A percentile compares a stretch with the other conserved stretches of the same genome.
These are phyloP conservation scores for Exophiala spinifera DNA, from an alignment of 2,329 filamentous ascomycete species.

Conservation along the genomic window DNA sequence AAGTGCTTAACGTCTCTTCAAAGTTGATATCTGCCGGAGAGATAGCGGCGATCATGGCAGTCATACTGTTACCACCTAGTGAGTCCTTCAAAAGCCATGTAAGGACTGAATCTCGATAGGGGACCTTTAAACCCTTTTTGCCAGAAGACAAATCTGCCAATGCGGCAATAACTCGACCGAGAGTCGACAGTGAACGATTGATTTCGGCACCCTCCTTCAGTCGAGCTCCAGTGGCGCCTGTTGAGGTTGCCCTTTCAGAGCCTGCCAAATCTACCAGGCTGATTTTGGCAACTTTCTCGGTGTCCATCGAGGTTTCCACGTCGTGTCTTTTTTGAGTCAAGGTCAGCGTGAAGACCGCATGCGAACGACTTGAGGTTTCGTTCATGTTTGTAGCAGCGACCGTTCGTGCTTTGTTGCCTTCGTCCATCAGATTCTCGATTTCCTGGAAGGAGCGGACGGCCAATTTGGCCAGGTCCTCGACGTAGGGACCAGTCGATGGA, in stretches of 20 bases:
- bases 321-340: slow-evolving; percentile 92
- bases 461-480: slow-evolving; percentile 94
- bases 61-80: slow-evolving; percentile 97
- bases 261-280: slow-evolving; percentile 96
- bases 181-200: slow-evolving; percentile 91
- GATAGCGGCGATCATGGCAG: slow-evolving; percentile 98
- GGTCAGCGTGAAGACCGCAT: slow-evolving; percentile 95
- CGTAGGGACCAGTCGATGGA: slow-evolving; percentile 94
- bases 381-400: slow-evolving; percentile 99
- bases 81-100: slow-evolving; percentile 98
- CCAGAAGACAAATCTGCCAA: slow-evolving; percentile 84
- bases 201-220: slow-evolving; percentile 98
- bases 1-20: slow-evolving; percentile 91
- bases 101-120: slow-evolving; percentile 92
- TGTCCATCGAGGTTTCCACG: slow-evolving; percentile 89
- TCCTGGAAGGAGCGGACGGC: slow-evolving; percentile 90
- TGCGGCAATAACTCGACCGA: slow-evolving; percentile 95
- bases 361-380: slow-evolving; percentile 95
- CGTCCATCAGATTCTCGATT: slow-evolving; percentile 97
- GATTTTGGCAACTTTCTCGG: slow-evolving; percentile 97
- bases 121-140: slow-evolving; percentile 78
- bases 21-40: slow-evolving; percentile 99
- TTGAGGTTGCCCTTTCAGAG: slow-evolving; percentile 95
- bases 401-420: slow-evolving; percentile 97
- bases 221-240: slow-evolving; percentile 89